These are phyloP conservation scores for Fusarium staphyleae DNA, from an alignment of 2,329 filamentous ascomycete genomes.

Conservation along the genomic window DNA sequence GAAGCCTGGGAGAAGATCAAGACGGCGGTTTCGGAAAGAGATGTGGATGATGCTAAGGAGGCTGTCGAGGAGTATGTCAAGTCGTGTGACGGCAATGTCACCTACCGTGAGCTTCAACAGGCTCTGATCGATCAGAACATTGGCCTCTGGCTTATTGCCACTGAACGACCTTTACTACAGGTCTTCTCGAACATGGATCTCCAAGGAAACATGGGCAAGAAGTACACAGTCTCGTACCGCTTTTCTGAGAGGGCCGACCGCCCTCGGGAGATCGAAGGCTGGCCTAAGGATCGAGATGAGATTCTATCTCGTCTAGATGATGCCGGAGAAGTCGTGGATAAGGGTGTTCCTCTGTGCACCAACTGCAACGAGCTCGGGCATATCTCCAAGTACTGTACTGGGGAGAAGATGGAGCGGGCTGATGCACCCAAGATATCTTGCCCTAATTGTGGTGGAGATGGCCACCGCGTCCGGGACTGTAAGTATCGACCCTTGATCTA, in stretches of 20 bases:
- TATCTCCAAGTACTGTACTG: constrained; percentile 62
- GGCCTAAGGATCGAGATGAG: constrained; percentile 65
- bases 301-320: constrained; percentile 70
- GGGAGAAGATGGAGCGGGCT: constrained; percentile 60
- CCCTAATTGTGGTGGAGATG: constrained; percentile 68
- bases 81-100: constrained; percentile 59
- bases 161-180: constrained; percentile 62
- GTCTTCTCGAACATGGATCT: constrained; percentile 76
- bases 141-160: constrained; percentile 66
- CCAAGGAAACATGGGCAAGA: constrained; percentile 71
- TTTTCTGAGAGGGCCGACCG: constrained; percentile 64
- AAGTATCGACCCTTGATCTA: constrained; percentile 41
- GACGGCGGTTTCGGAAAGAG: constrained; percentile 58
- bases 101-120: constrained; percentile 67
- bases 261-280: constrained; percentile 64
- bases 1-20: constrained; percentile 65
- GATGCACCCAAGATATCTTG: constrained; percentile 62
- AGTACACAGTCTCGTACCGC: constrained; percentile 69
- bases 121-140: constrained; percentile 63
- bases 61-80: constrained; percentile 68
- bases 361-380: constrained; percentile 74
- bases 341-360: constrained; percentile 64
- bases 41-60: constrained; percentile 69
- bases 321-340: constrained; percentile 69
- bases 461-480: constrained; percentile 76